Evolutionary conservation across 2,329 filamentous ascomycete species (phyloP), one percentile per base, ranked within the genome.

Genomic region (Aureobasidium sp.): DNA sequence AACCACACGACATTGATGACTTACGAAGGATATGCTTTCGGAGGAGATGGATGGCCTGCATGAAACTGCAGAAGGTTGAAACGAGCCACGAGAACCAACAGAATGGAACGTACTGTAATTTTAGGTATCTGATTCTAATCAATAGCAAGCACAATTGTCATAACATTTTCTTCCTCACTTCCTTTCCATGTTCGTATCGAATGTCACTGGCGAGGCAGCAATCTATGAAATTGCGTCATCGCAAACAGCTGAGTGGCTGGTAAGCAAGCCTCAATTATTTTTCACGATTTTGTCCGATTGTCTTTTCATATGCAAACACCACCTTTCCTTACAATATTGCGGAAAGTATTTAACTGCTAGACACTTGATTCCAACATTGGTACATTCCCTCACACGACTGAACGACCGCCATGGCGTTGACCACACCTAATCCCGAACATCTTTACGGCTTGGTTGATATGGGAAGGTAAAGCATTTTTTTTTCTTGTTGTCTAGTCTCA

Each of bases 371-470:
- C 20, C 15, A 34, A 2, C 29, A 15, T 13, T 12, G 2, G 3
- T 13, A 3, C 2, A 6, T 7, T 13, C 2, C 10, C 12, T 36
- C 3, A 23, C n/a, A 51, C 12, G 6, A 3, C 10, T 6, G 10
- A 27, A 20, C 23, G 12, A 27, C 15, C 37, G 44, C 6, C 13
- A 58, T 58, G 55, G 42, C 55, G 12, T 20, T 48, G 39, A 58
- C 10, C 13, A 29, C 42, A 44, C 23, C 55, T 12, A 32, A 63
- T 23, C 27, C 62, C 15, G 27, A 58, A 32, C 44, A 65, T 26
- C 41, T 65, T 3, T 42, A 61, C 37, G 64, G 59, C 20, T 44
- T 65, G 42, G 64, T 65, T 12, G 64, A 65, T 34, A 65, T 65
- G 64, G 64, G 64, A 56, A 65, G 64, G 64, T 64, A 42, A 58